phyloP scores from a whole-genome alignment of 139 green algal species.

The Coelastrella sp. region DNA sequence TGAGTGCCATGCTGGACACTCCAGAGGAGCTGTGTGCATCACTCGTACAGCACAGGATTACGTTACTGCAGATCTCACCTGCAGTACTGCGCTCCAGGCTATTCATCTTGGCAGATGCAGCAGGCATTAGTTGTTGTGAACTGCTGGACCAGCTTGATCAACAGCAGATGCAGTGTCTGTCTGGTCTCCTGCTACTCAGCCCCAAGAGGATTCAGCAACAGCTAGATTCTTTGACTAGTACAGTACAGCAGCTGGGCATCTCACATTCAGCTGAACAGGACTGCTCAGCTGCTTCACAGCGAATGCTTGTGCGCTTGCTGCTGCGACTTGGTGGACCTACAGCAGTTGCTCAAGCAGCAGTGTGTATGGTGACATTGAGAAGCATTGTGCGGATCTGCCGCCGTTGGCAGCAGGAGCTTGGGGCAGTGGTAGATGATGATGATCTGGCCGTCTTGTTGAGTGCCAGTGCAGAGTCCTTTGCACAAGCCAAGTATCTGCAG shows the following conservation, averaged over 20 bases:
- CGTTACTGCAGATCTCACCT: conserved; percentile 12
- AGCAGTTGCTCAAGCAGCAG: background rate
- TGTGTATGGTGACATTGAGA: background rate
- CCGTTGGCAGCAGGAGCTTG: background rate
- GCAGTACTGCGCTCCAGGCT: conserved; percentile 15
- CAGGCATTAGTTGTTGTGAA: conserved; percentile 1
- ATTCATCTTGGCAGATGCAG: conserved; percentile 11
- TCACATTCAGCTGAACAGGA: background rate
- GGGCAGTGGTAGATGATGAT: background rate
- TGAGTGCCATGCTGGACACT: background rate
- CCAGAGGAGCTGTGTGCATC: background rate
- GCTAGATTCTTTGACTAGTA: background rate
- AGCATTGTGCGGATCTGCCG: background rate
- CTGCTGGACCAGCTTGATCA: conserved; percentile 11
- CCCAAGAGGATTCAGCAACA: background rate
- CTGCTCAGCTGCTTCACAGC: background rate
- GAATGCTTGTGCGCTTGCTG: background rate
- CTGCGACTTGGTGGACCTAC: background rate
- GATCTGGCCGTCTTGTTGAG: background rate
- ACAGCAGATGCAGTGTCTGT: conserved; percentile 5
- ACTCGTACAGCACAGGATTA: background rate
- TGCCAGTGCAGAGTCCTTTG: background rate
- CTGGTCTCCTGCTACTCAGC: conserved; percentile 8
- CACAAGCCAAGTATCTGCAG: conserved; percentile 14
- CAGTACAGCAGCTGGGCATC: background rate